Evolutionary conservation across 2,329 filamentous ascomycete species (phyloP).

Genomic region (Monilinia fructigena): DNA sequence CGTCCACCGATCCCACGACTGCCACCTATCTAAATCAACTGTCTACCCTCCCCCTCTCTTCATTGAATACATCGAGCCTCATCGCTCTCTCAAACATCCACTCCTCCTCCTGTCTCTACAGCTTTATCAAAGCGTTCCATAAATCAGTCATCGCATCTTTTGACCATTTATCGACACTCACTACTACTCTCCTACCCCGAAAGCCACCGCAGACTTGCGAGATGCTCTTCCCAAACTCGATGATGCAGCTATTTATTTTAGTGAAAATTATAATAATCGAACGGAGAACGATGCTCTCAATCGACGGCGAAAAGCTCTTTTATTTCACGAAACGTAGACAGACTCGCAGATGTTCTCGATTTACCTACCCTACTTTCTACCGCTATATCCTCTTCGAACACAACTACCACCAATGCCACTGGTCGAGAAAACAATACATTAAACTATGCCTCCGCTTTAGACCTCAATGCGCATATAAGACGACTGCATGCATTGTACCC

Average conservation of each 20-base stretch:
- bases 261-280: slow-evolving; percentile 75
- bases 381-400: slow-evolving; percentile 57
- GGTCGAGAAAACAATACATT: slow-evolving; percentile 47
- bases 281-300: slow-evolving; percentile 67
- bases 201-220: slow-evolving; percentile 65
- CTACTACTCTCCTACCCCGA: slow-evolving; percentile 64
- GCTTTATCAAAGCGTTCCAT: slow-evolving; percentile 87
- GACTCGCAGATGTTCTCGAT: slow-evolving; percentile 86
- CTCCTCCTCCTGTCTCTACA: slow-evolving; percentile 81
- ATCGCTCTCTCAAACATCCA: slow-evolving; percentile 79
- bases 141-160: slow-evolving; percentile 80
- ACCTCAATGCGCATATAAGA: slow-evolving; percentile 91
- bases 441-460: slow-evolving; percentile 85
- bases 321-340: slow-evolving; percentile 85
- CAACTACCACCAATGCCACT: slow-evolving; percentile 45
- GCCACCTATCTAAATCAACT: slow-evolving; percentile 74
- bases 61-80: slow-evolving; percentile 73
- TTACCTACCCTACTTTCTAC: slow-evolving; percentile 82
- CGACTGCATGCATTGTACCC: slow-evolving; percentile 81
- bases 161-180: slow-evolving; percentile 71
- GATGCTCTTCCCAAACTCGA: slow-evolving; percentile 77
- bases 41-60: slow-evolving; percentile 71
- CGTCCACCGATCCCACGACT: slow-evolving; percentile 51
- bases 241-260: slow-evolving; percentile 74
- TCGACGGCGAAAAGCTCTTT: slow-evolving; percentile 72